Conservation (phyloP, 2,329 filamentous ascomycete species). For the Cytospora chrysosperma region DNA sequence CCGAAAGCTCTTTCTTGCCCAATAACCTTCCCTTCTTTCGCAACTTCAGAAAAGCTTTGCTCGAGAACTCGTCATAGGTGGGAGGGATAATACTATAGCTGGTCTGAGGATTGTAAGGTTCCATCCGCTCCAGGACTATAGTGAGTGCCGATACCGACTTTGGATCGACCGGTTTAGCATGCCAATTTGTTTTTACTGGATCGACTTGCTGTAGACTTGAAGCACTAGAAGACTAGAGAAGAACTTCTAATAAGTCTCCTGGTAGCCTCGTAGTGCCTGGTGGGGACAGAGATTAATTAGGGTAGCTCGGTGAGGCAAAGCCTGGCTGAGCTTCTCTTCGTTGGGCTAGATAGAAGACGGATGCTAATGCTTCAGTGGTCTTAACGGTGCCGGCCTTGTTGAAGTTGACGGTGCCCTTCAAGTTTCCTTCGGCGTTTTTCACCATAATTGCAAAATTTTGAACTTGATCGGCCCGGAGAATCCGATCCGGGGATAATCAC, state of each 20-base stretch:
- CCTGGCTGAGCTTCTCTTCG: not conserved
- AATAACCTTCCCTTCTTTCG: not conserved
- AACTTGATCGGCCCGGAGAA: slow-evolving; percentile 10
- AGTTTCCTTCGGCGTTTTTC: not conserved
- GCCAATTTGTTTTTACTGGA: not conserved
- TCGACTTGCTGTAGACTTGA: not conserved
- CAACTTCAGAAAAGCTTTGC: not conserved
- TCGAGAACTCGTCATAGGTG: not conserved
- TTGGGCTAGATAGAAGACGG: slow-evolving; percentile 7
- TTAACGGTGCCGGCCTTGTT: slow-evolving; percentile 10
- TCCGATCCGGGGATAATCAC: not conserved
- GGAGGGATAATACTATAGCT: not conserved
- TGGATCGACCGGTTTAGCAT: not conserved
- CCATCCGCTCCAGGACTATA: not conserved
- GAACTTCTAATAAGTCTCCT: not conserved
- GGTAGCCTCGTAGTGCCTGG: slow-evolving; percentile 4
- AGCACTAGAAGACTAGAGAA: not conserved
- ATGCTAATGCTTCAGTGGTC: slow-evolving; percentile 3
- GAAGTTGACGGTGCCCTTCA: slow-evolving; percentile 1
- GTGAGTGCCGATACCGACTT: not conserved
- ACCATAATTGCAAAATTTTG: slow-evolving; percentile 14
- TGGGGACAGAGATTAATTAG: slow-evolving; percentile 5
- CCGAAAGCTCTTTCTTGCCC: not conserved
- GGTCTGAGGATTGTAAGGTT: not conserved
- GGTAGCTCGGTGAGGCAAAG: not conserved